Conservation (phyloP, 306 rosid genomes). For the Oemleria cerasiformis region DNA sequence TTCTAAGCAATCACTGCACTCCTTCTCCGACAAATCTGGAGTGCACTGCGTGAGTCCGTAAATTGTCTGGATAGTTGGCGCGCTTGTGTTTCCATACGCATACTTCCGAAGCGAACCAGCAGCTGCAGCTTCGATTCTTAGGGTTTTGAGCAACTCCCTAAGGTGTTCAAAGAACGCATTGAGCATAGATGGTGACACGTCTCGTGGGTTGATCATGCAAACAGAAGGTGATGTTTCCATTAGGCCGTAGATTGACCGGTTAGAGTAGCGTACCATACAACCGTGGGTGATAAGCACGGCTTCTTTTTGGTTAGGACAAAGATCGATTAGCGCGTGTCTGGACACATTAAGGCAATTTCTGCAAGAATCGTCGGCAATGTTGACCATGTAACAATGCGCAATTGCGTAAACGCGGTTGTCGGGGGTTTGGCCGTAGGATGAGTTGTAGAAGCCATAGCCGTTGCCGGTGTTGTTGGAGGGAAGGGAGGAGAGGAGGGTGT, state of each 20-base stretch:
- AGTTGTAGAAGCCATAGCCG: constrained; percentile 36
- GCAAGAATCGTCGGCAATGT: constrained; percentile 18
- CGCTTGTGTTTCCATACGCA: neutral
- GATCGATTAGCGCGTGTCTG: constrained; percentile 12
- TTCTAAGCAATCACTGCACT: constrained; percentile 8
- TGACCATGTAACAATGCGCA: constrained; percentile 36
- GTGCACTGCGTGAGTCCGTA: constrained; percentile 24
- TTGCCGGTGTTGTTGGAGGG: constrained; percentile 18
- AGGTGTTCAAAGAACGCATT: neutral
- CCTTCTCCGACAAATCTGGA: constrained; percentile 12
- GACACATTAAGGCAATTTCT: constrained; percentile 44
- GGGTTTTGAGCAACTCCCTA: neutral
- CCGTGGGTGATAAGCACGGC: constrained; percentile 25
- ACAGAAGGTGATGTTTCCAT: neutral
- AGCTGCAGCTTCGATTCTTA: neutral
- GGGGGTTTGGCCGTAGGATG: constrained; percentile 27
- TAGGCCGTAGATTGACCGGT: neutral
- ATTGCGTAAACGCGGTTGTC: constrained; percentile 31
- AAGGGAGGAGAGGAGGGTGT: constrained; percentile 41
- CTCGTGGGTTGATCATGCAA: neutral
- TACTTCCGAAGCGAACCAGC: constrained; percentile 10
- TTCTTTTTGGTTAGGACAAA: constrained; percentile 48
- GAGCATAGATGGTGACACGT: neutral
- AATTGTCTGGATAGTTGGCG: neutral
- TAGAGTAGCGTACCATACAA: constrained; percentile 27